Conservation (phyloP, 1,139 yeast genomes). For the Yamadazyma sp. region DNA sequence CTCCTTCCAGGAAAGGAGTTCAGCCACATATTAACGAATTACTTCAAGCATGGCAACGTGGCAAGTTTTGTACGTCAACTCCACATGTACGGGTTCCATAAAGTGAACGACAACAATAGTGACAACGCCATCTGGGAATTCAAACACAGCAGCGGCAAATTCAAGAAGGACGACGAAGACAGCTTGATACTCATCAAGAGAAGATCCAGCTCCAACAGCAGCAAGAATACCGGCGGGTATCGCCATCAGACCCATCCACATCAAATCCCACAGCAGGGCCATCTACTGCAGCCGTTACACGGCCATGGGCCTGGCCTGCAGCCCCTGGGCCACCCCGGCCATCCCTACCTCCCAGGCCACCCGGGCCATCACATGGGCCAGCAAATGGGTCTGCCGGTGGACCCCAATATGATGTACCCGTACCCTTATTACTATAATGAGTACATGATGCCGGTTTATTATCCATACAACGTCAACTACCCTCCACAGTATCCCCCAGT, state of each 20-base stretch:
- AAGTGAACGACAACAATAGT: slow-evolving; percentile 47
- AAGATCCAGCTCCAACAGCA: slow-evolving; percentile 40
- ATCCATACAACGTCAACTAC: slow-evolving; percentile 10
- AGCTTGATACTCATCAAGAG: slow-evolving; percentile 67
- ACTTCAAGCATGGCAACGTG: slow-evolving; percentile 49
- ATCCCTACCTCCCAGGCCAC: too few relatives aligned
- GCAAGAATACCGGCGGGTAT: neutral
- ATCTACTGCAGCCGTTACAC: slow-evolving; percentile 2
- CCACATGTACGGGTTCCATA: slow-evolving; percentile 53
- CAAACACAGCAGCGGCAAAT: slow-evolving; percentile 77
- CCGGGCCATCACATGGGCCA: neutral
- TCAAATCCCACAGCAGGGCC: slow-evolving; percentile 2
- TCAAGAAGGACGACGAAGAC: slow-evolving; percentile 72
- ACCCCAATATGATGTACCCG: slow-evolving; percentile 5
- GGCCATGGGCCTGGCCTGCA: neutral
- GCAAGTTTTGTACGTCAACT: slow-evolving; percentile 49
- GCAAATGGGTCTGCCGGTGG: slow-evolving; percentile 1
- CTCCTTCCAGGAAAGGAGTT: slow-evolving; percentile 57
- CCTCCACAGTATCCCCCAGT: slow-evolving; percentile 7
- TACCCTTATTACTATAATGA: slow-evolving; percentile 15
- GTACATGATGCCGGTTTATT: slow-evolving; percentile 15
- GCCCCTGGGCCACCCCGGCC: neutral
- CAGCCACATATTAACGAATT: slow-evolving; percentile 42
- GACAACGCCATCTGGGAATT: slow-evolving; percentile 71
- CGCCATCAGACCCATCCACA: neutral